Conservation (phyloP, 345 rosid genomes). For the Litchi chinensis region DNA sequence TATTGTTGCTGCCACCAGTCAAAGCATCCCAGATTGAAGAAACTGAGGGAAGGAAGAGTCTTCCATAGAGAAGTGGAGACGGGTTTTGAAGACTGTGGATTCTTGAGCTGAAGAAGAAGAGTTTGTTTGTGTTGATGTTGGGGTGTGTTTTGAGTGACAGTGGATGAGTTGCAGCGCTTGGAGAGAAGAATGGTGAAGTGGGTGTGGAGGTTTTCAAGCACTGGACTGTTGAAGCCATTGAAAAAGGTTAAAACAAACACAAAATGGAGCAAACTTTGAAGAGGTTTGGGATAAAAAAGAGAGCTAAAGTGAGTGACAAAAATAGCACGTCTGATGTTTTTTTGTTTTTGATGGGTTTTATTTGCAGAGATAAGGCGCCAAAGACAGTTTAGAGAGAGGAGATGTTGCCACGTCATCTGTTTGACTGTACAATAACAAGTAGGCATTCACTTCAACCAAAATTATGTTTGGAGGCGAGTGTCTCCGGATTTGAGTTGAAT, state of each 20-base stretch:
- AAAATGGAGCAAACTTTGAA: background rate
- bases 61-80: conserved; percentile 49
- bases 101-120: conserved; percentile 25
- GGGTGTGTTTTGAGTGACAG: conserved; percentile 28
- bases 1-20: conserved; percentile 59
- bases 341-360: too few species aligned
- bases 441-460: too few species aligned
- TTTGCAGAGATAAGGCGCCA: too few species aligned
- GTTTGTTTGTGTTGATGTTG: background rate
- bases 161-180: conserved; percentile 11
- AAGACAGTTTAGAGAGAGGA: too few species aligned
- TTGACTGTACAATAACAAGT: too few species aligned
- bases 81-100: conserved; percentile 34
- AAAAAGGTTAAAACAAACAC: background rate
- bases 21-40: conserved; percentile 85
- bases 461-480: too few species aligned
- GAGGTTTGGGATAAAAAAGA: too few species aligned
- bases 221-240: conserved; percentile 45
- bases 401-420: too few species aligned
- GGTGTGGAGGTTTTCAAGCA: conserved; percentile 31
- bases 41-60: conserved; percentile 72
- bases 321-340: too few species aligned
- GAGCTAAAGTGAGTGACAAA: background rate
- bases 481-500: too few species aligned
- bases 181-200: conserved; percentile 12